These are phyloP conservation scores for Fusarium buharicum DNA, from an alignment of 2,329 filamentous ascomycete species.

Conservation along the genomic window DNA sequence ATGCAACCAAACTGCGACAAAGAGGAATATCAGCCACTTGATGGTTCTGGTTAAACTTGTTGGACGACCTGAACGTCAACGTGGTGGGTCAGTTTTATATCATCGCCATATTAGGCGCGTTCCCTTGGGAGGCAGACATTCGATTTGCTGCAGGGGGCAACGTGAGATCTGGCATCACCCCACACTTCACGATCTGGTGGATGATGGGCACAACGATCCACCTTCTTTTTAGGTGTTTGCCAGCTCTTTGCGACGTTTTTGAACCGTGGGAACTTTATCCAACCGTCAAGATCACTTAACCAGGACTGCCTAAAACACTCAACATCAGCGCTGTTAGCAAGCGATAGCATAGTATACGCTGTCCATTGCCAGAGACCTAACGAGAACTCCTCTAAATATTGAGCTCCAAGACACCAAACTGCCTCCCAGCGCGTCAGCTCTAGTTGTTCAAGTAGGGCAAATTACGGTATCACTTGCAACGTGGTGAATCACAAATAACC, in stretches of 20 bases:
- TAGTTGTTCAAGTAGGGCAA: neutral
- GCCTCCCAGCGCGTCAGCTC: neutral
- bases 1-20: neutral
- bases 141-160: conserved; percentile 35
- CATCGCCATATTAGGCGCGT: conserved; percentile 22
- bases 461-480: neutral
- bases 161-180: conserved; percentile 38
- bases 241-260: neutral
- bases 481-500: neutral
- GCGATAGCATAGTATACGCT: neutral
- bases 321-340: neutral
- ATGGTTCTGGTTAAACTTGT: conserved; percentile 37
- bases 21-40: neutral
- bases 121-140: conserved; percentile 33
- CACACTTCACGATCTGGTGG: conserved; percentile 37
- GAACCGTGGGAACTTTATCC: neutral
- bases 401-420: neutral
- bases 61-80: conserved; percentile 8
- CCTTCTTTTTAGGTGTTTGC: conserved; percentile 16
- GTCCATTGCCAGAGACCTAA: neutral
- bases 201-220: conserved; percentile 32
- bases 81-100: conserved; percentile 21
- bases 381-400: neutral
- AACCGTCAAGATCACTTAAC: neutral
- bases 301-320: neutral